Conservation (phyloP, 1,284 basidiomycete genomes). For the Farysia itapuensis region DNA sequence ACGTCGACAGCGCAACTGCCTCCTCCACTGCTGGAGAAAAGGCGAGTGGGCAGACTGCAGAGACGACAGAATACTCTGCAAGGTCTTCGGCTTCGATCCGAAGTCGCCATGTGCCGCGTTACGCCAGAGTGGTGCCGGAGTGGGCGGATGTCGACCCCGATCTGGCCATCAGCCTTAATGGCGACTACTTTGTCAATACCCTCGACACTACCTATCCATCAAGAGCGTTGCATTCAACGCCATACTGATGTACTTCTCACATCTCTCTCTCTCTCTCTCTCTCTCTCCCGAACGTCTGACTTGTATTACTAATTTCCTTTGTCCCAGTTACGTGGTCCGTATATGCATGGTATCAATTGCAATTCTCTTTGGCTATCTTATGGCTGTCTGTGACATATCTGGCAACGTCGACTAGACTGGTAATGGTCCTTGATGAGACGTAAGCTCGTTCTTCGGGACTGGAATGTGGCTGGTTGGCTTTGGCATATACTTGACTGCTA, state of each 20-base stretch:
- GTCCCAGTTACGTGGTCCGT: too few species aligned
- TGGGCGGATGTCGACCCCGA: constrained; percentile 37
- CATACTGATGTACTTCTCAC: too few species aligned
- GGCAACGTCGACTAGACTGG: constrained; percentile 6
- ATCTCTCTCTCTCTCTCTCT: not conserved
- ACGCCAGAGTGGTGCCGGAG: constrained; percentile 24
- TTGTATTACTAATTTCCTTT: not conserved
- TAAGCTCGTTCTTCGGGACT: constrained; percentile 1
- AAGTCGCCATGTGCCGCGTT: constrained; percentile 3
- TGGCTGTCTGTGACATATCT: constrained; percentile 9
- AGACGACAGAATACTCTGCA: not conserved
- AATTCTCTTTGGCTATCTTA: too few species aligned
- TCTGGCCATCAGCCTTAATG: constrained; percentile 29
- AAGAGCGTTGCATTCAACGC: constrained; percentile 21
- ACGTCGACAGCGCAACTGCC: not conserved
- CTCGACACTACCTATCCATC: constrained; percentile 33
- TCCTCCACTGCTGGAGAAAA: constrained; percentile 13
- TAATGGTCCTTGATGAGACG: constrained; percentile 8
- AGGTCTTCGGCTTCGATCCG: constrained; percentile 5
- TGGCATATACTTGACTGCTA: constrained; percentile 23
- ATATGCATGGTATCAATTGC: too few species aligned
- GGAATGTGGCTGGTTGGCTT: not conserved
- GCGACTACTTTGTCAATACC: constrained; percentile 24
- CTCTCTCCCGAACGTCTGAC: too few species aligned
- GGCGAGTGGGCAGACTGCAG: not conserved